Conservation (phyloP, 176 grass and related monocot species). For the Oryza australiensis region DNA sequence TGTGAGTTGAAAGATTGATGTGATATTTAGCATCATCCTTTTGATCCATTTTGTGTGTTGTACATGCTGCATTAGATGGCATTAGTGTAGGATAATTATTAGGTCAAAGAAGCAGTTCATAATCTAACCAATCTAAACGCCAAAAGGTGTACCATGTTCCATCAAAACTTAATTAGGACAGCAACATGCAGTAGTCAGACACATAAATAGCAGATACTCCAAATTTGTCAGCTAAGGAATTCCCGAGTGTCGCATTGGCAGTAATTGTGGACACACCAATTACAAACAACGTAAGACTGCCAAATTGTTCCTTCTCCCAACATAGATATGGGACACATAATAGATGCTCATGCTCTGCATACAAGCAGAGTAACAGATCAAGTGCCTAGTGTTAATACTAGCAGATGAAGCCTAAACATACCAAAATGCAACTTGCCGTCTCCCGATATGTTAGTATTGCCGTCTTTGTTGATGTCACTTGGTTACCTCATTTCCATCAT, state of each 20-base stretch:
- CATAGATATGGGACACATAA: background rate
- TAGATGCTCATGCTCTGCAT: background rate
- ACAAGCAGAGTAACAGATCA: background rate
- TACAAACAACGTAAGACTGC: background rate
- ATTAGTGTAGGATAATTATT: slow-evolving; percentile 31
- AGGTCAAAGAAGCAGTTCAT: slow-evolving; percentile 17
- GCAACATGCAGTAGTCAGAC: background rate
- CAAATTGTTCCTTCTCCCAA: background rate
- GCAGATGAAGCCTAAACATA: slow-evolving; percentile 29
- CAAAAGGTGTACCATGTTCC: slow-evolving; percentile 1
- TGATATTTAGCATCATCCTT: slow-evolving; percentile 38
- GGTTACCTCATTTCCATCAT: slow-evolving; percentile 35
- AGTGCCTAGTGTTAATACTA: slow-evolving; percentile 7
- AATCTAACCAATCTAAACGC: slow-evolving; percentile 8
- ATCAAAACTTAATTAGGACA: slow-evolving; percentile 17
- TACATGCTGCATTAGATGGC: slow-evolving; percentile 33
- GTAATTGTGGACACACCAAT: background rate
- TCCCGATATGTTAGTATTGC: slow-evolving; percentile 14
- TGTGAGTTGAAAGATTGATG: slow-evolving; percentile 43
- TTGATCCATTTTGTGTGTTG: slow-evolving; percentile 1
- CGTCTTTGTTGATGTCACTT: slow-evolving; percentile 25
- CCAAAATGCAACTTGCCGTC: slow-evolving; percentile 11
- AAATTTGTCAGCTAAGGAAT: background rate
- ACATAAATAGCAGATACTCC: background rate
- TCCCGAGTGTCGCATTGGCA: background rate